Base-by-base conservation (phyloP, 306 rosid species). In the Trifolium pratense region DNA sequence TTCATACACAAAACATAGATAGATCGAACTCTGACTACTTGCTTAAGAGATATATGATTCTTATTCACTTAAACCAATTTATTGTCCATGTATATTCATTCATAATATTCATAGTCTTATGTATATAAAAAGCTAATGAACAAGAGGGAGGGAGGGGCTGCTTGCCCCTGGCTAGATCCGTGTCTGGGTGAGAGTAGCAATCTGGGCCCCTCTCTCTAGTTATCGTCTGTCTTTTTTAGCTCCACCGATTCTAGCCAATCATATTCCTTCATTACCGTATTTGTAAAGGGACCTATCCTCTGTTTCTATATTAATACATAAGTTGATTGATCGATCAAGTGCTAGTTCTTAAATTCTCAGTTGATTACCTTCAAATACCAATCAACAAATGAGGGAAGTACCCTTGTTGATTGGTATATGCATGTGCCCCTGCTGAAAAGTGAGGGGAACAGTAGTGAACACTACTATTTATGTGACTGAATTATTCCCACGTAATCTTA, bases 401-500 rank as follows among this genome's bases (percentile, higher is more conserved):
- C 8, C 46, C 68, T 8, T 36, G n/a, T 61, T 43, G 36, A 20
- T 21, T 12, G 53, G 12, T 40, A 7, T 65, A 18, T 23, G 64
- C 20, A 14, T 14, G 15, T 59, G 18, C 70, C 37, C 36, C 36
- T 20, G 8, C 21, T 62, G 70, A 7, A 8, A 13, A 9, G 4
- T 13, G 10, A 36, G 10, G 39, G 39, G 9, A 39, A 39, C 32
- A 55, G 43, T 42, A 18, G 5, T 29, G 32, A 48, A 48, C 46
- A 59, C 9, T 46, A 43, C 45, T 16, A 43, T 45, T 45, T 12
- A 45, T 26, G 39, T 31, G 49, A 2, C 59, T 45, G 43, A 29
- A 39, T 26, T 73, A 12, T 56, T 71, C 20, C 52, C 75, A 39
- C 57, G 57, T 25, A 37, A 57, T 57, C 17, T 56, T n/a, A n/a